A percentile compares a stretch with the other conserved stretches of the same genome.
phyloP scores from a whole-genome alignment of 2,329 filamentous ascomycete genomes.

The Elsinoe ampelina region DNA sequence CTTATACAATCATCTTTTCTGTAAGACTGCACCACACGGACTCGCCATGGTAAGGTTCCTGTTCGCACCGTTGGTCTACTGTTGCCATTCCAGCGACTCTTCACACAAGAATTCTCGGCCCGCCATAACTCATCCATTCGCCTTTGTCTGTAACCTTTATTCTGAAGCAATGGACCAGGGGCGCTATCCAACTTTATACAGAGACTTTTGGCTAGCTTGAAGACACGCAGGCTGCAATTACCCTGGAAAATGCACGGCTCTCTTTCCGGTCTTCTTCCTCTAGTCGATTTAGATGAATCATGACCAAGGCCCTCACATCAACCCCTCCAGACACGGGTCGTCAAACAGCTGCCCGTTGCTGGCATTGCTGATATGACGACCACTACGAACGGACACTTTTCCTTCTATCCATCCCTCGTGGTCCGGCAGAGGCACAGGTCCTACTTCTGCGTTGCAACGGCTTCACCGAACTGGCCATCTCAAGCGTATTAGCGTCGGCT shows the following conservation, averaged over 20 bases:
- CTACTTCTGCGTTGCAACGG: constrained; percentile 7
- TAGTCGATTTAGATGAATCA: not conserved
- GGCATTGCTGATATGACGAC: not conserved
- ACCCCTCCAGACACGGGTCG: not conserved
- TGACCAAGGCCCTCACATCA: not conserved
- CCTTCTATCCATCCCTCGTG: not conserved
- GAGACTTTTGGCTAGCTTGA: not conserved
- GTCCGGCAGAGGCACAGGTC: not conserved
- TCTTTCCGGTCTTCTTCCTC: not conserved
- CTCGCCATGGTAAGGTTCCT: not conserved
- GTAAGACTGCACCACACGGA: not conserved
- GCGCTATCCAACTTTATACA: not conserved
- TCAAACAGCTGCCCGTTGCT: not conserved
- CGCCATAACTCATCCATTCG: not conserved
- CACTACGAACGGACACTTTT: not conserved
- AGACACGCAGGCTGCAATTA: not conserved
- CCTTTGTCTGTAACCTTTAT: not conserved
- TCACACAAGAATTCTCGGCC: not conserved
- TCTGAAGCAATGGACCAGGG: not conserved
- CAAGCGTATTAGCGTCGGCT: not conserved
- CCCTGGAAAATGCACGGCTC: not conserved
- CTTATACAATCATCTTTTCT: not conserved
- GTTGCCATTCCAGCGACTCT: not conserved
- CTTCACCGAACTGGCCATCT: not conserved
- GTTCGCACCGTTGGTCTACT: not conserved